Base-by-base conservation (phyloP, 2,329 filamentous ascomycete species). In the Colletotrichum somersetense region DNA sequence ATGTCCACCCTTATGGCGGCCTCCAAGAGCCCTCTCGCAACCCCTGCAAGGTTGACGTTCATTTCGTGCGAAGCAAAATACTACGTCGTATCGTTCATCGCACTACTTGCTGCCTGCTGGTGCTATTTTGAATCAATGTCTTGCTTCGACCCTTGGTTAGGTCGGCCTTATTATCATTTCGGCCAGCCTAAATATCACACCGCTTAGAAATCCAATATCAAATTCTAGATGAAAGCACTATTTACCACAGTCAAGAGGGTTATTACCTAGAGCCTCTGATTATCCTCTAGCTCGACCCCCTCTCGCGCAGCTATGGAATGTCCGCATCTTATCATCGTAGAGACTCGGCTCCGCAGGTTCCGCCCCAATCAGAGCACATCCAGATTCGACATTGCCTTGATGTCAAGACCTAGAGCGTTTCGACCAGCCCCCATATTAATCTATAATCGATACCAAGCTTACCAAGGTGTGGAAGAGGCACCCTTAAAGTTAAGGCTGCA, bases 401-500 rank as follows among this genome's bases (percentile, higher is more conserved):
- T 26, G 23, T 48, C 10, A 14, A 42, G 18, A 23, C 40, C 18
- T 48, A 46, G 16, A 56, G 26, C 7, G 52, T 67, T 46, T 33
- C 16, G 14, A n/a, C 10, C 38, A 20, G 26, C 52, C 38, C 18
- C n/a, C 33, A 1, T n/a, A 18, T 23, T 38, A 23, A 35, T 18
- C n/a, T 35, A 42, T 40, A 52, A 69, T 61, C 53, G 46, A 35
- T 72, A 59, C 69, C 69, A 69, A 69, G 69, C 38, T 38, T 61
- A 58, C 59, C 69, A 33, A 61, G 23, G n/a, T 14, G 53, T 56
- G 55, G 53, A 40, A 55, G 40, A 35, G 69, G 53, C 66, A 55
- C 55, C 30, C 55, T 72, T 72, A 69, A 40, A 44, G 59, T 69
- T 72, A 23, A 72, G 59, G 69, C 30, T 30, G 4, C 63, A 71